Evolutionary conservation across 257 asterid species (phyloP).

Genomic region (Marsdenia floribunda): DNA sequence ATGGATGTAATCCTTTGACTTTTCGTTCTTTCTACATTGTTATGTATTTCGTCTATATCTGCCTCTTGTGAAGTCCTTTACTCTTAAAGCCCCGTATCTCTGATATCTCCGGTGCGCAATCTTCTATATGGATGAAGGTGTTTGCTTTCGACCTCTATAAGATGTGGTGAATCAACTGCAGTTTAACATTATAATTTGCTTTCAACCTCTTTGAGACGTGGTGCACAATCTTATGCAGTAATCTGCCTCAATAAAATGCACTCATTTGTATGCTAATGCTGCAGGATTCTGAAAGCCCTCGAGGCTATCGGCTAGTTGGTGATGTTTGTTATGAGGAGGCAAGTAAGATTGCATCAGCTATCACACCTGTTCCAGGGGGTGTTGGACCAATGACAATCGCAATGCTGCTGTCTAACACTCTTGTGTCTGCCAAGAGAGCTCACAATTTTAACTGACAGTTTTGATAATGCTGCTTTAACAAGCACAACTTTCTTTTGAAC

Average conservation of each 20-base stretch:
- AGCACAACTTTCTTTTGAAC: neutral
- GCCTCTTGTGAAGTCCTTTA: neutral
- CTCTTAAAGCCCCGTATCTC: neutral
- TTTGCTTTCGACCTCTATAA: neutral
- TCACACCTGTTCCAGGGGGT: constrained; percentile 96
- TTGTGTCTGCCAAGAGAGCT: constrained; percentile 72
- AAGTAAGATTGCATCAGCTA: constrained; percentile 80
- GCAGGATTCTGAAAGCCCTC: constrained; percentile 60
- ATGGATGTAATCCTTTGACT: constrained; percentile 3
- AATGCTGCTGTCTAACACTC: constrained; percentile 90
- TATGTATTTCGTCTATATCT: neutral
- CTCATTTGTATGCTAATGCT: constrained; percentile 5
- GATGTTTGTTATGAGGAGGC: constrained; percentile 95
- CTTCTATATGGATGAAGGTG: neutral
- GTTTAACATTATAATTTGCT: neutral
- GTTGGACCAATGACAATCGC: constrained; percentile 99
- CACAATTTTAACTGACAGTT: constrained; percentile 43
- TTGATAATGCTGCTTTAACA: neutral
- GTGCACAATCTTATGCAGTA: neutral
- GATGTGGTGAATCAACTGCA: neutral
- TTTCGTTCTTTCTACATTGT: neutral
- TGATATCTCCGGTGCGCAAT: neutral
- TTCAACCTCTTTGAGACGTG: too few relatives aligned
- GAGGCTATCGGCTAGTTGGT: constrained; percentile 81
- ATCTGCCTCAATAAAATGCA: neutral